These are phyloP conservation scores for Globisporangium viniferum DNA, from an alignment of 352 stramenopile species.

Conservation along the genomic window DNA sequence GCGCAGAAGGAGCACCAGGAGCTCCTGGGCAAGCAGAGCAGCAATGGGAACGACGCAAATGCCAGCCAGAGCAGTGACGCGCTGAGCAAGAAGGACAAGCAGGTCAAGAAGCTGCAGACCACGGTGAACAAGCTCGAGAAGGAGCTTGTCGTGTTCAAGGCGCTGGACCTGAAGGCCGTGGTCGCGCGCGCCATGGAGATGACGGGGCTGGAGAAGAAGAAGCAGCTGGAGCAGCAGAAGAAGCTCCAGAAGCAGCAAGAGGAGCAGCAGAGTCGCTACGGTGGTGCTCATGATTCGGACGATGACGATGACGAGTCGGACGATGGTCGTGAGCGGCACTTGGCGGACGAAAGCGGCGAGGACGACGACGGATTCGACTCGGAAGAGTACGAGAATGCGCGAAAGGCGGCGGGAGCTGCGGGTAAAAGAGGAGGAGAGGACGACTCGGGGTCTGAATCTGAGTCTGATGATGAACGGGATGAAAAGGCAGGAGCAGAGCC, in stretches of 20 bases:
- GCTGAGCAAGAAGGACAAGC: slow-evolving; percentile 37
- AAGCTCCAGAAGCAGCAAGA: slow-evolving; percentile 17
- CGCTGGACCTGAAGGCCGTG: slow-evolving; percentile 45
- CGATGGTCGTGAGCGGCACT: not conserved
- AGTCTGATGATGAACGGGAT: slow-evolving; percentile 6
- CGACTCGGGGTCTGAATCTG: slow-evolving; percentile 2
- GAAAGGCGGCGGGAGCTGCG: not conserved
- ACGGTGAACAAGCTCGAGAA: slow-evolving; percentile 45
- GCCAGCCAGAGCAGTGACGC: slow-evolving; percentile 10
- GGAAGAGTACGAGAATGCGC: slow-evolving; percentile 33
- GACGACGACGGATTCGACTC: slow-evolving; percentile 45
- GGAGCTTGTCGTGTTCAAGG: slow-evolving; percentile 58
- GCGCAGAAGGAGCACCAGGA: not conserved
- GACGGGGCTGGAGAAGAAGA: slow-evolving; percentile 37
- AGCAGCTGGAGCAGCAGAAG: slow-evolving; percentile 20
- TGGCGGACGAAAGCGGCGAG: slow-evolving; percentile 20
- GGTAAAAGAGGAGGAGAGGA: slow-evolving; percentile 3
- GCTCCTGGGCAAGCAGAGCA: not conserved
- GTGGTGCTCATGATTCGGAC: not conserved
- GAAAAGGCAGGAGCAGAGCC: slow-evolving; percentile 3
- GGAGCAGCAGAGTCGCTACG: slow-evolving; percentile 8
- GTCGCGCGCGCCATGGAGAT: slow-evolving; percentile 37
- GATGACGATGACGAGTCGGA: slow-evolving; percentile 18
- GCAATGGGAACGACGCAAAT: not conserved
- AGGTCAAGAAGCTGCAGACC: slow-evolving; percentile 37